Evolutionary conservation across 202 grass and related monocot genomes (phyloP), one percentile per base, ranked within the genome.

Genomic region (Eragrostis tef): DNA sequence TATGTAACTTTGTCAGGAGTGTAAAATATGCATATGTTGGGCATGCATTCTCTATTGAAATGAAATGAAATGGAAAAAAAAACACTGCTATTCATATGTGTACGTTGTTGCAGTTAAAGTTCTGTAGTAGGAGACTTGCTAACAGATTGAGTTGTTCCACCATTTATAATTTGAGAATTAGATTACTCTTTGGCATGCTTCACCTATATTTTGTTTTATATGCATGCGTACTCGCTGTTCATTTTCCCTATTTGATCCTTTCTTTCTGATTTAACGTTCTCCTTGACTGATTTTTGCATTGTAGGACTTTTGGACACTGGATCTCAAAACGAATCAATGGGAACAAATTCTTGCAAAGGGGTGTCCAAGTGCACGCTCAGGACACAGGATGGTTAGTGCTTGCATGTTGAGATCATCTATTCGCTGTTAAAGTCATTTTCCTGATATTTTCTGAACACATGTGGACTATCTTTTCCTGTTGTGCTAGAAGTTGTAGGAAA

Each of bases 261-360:
- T 20, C 53, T 27, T 56, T 73, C 45, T 73, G 22, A 65, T 64
- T 20, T 56, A 56, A 53, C 21, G 10, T 64, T 22, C 81, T 76
- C 39, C 20, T 45, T 39, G 47, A 57, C 53, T 81, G 12, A 46
- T 39, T 80, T 87, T 91, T 53, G 25, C 86, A 78, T 45, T 60
- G 57, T 64, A 98, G 95, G 95, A 98, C 70, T 94, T 98, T 84
- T 98, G 95, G 95, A 88, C 84, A 26, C 75, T 94, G 57, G 90
- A 94, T 90, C 66, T 98, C 50, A 98, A 98, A 88, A 98, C 92
- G 83, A 98, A 98, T 86, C 95, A 94, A 62, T 98, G 95, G 95
- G 94, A 93, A 79, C 94, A 98, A 89, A 79, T 94, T 66, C 85
- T 89, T 86, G 75, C 90, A 56, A 98, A 98, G 85, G 86, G 92